Conservation (phyloP, 176 grass and related monocot species). For the Phyllostachys edulis region DNA sequence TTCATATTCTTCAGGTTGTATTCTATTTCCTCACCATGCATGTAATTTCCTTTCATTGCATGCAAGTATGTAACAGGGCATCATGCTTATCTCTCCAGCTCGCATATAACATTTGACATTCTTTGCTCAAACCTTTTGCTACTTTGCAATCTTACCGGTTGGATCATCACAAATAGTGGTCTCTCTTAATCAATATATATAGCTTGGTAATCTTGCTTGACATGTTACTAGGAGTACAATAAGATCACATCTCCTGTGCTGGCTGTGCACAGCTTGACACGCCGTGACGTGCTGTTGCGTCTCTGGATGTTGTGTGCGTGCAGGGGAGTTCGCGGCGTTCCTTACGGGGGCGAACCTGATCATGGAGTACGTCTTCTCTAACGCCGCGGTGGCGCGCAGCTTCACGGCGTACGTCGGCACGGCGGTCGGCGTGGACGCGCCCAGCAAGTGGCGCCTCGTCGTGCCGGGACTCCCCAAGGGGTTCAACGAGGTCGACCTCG, state of each 20-base stretch:
- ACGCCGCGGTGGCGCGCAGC: conserved; percentile 91
- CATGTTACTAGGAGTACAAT: not conserved
- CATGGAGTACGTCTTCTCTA: conserved; percentile 99
- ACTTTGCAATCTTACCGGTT: not conserved
- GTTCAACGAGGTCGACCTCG: conserved; percentile 83
- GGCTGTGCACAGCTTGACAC: not conserved
- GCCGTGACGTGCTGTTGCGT: not conserved
- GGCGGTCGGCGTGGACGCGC: conserved; percentile 66
- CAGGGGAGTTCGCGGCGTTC: conserved; percentile 95
- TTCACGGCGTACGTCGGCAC: conserved; percentile 97
- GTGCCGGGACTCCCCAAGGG: conserved; percentile 62
- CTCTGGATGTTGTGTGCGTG: not conserved
- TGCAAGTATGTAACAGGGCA: not conserved
- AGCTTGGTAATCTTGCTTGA: not conserved
- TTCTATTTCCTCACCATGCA: not conserved
- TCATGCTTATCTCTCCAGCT: not conserved
- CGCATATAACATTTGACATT: not conserved
- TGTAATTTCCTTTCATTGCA: not conserved
- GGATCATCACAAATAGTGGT: not conserved
- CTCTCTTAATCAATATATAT: not conserved
- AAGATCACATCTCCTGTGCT: not conserved
- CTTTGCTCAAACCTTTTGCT: not conserved
- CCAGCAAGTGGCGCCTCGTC: conserved; percentile 66
- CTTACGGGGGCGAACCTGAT: conserved; percentile 89
- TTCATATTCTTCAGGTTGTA: not conserved